phyloP scores from a whole-genome alignment of 1,284 basidiomycete species.

The Clitocybe nebularis region DNA sequence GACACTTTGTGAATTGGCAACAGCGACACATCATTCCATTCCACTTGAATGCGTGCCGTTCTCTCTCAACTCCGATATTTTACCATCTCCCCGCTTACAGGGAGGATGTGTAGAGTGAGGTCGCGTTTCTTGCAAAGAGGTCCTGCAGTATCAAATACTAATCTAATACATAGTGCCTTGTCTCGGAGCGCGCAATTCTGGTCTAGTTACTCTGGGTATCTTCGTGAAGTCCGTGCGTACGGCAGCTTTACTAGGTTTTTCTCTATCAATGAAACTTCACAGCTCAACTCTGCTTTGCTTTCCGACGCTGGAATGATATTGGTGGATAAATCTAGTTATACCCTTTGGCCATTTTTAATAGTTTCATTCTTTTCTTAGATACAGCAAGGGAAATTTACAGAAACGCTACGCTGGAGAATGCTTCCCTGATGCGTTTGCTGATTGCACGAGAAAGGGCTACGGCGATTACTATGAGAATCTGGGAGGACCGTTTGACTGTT shows the following conservation, averaged over 20 bases:
- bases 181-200: conserved; percentile 75
- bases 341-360: conserved; percentile 2
- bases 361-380: conserved; percentile 37
- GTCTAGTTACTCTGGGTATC: conserved; percentile 79
- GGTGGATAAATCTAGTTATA: conserved; percentile 33
- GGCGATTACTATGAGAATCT: conserved; percentile 16
- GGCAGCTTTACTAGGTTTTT: conserved; percentile 1
- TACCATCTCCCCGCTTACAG: conserved; percentile 20
- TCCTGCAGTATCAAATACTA: conserved; percentile 19
- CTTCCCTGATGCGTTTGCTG: conserved; percentile 45
- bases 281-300: conserved; percentile 74
- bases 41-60: conserved; percentile 64
- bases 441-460: conserved; percentile 38
- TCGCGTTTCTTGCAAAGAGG: conserved; percentile 2
- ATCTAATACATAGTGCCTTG: conserved; percentile 56
- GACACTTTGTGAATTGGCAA: conserved; percentile 73
- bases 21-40: conserved; percentile 58
- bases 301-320: conserved; percentile 67
- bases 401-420: conserved; percentile 59
- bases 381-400: conserved; percentile 62
- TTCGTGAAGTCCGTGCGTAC: conserved; percentile 67
- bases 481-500: conserved; percentile 21
- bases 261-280: conserved; percentile 14
- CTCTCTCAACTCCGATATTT: conserved; percentile 16
- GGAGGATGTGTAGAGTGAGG: conserved; percentile 57